Conservation (phyloP, 2,329 filamentous ascomycete genomes). For the Scedosporium aurantiacum region DNA sequence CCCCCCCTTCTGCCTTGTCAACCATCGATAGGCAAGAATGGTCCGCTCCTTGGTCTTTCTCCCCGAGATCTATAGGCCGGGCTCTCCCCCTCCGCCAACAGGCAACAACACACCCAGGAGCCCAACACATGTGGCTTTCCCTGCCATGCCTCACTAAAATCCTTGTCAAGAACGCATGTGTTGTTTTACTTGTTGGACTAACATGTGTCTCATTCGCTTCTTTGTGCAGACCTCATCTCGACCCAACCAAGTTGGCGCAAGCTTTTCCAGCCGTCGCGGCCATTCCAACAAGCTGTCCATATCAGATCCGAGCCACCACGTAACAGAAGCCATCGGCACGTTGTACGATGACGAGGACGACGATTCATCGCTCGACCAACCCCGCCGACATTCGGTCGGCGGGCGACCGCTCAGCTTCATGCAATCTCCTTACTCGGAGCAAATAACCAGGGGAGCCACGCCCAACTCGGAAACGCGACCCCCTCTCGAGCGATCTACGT, state of each 20-base stretch:
- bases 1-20: neutral
- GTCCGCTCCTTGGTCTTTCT: neutral
- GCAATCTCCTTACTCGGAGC: slow-evolving; percentile 8
- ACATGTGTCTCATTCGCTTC: slow-evolving; percentile 1
- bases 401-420: slow-evolving; percentile 67
- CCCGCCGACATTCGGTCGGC: neutral
- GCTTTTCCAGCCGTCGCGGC: slow-evolving; percentile 47
- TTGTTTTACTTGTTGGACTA: neutral
- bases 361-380: slow-evolving; percentile 40
- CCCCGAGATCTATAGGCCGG: neutral
- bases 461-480: slow-evolving; percentile 26
- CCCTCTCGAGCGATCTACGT: slow-evolving; percentile 32
- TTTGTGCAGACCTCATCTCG: slow-evolving; percentile 43
- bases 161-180: neutral
- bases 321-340: slow-evolving; percentile 86
- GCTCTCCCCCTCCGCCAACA: neutral
- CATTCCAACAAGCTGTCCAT: slow-evolving; percentile 51
- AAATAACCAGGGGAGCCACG: slow-evolving; percentile 15
- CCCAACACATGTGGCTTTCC: neutral
- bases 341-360: slow-evolving; percentile 73
- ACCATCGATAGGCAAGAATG: neutral
- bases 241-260: slow-evolving; percentile 43
- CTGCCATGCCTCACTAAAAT: neutral
- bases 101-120: neutral
- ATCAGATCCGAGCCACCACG: slow-evolving; percentile 85